These are phyloP conservation scores for Solanum arcanum DNA, from an alignment of 257 asterid species.

Conservation along the genomic window DNA sequence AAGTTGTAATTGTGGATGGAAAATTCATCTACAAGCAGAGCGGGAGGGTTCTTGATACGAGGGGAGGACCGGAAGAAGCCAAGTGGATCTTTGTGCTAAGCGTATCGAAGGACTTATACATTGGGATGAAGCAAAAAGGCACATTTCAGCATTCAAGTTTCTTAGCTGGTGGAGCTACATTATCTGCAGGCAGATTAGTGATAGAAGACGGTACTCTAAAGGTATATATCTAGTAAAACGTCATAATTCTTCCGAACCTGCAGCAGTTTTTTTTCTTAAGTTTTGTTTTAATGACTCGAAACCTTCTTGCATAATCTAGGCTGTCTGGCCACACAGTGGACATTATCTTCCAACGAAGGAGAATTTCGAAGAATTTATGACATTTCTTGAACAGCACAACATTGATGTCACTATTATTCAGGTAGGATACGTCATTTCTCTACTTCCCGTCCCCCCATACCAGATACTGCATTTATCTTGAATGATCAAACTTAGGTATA, in stretches of 20 bases:
- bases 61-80: conserved; percentile 48
- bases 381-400: conserved; percentile 40
- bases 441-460: not conserved
- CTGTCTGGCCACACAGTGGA: conserved; percentile 98
- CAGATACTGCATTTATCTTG: not conserved
- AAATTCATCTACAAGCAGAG: conserved; percentile 48
- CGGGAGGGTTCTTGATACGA: conserved; percentile 53
- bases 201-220: conserved; percentile 67
- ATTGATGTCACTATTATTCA: conserved; percentile 55
- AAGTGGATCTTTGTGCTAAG: conserved; percentile 94
- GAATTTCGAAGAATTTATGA: conserved; percentile 71
- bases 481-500: not conserved
- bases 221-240: conserved; percentile 17
- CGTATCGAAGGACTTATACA: conserved; percentile 45
- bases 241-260: not conserved
- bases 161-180: conserved; percentile 91
- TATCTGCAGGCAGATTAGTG: conserved; percentile 77
- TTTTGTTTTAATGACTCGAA: not conserved
- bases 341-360: conserved; percentile 94
- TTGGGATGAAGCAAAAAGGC: conserved; percentile 74
- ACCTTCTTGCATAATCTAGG: conserved; percentile 21
- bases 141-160: conserved; percentile 88
- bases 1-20: conserved; percentile 48
- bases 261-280: not conserved
- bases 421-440: conserved; percentile 17